Evolutionary conservation across 2,329 filamentous ascomycete species (phyloP), one percentile per base, ranked within the genome.

Genomic region (Cadophora malorum): DNA sequence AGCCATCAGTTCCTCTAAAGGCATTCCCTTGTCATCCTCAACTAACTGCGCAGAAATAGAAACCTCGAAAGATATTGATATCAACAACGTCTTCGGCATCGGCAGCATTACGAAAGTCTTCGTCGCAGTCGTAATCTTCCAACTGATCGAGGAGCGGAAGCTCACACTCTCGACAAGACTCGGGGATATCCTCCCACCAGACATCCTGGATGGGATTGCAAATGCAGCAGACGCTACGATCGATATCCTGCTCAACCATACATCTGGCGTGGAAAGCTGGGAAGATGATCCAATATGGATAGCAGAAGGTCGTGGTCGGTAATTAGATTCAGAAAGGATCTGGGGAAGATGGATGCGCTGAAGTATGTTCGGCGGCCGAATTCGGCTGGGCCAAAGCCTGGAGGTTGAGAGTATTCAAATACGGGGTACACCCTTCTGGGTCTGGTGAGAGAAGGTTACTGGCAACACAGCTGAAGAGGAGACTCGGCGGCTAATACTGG

Each of bases 41-140:
- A 63, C 65, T n/a, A 67, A 69, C 0, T 38, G 55, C 9, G 49
- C 50, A 9, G 14, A 67, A 5, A 63, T 69, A 35, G 35, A 56
- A 9, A 31, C 35, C 2, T 25, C 7, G 4, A 21, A 21, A 7
- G 21, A 38, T 8, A 45, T 67, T 16, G n/a, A 56, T 31, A 41
- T 14, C 3, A 16, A 12, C 7, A 23, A 67, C n/a, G 8, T 67
- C 16, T 70, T 72, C n/a, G 70, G 70, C 1, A 65, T 72, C 6
- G 67, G 70, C 19, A 72, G 69, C n/a, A 71, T 72, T 55, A 69
- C 65, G 19, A 72, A 71, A 63, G 67, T 71, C 21, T 71, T 71
- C 35, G 50, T 69, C 9, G 52, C 65, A 19, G 60, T 72, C 2
- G 59, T 68, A 4, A 67, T 70, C 7, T 64, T 71, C 14, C 67